phyloP scores from a whole-genome alignment of 257 asterid species.

The Nemophila menziesii region DNA sequence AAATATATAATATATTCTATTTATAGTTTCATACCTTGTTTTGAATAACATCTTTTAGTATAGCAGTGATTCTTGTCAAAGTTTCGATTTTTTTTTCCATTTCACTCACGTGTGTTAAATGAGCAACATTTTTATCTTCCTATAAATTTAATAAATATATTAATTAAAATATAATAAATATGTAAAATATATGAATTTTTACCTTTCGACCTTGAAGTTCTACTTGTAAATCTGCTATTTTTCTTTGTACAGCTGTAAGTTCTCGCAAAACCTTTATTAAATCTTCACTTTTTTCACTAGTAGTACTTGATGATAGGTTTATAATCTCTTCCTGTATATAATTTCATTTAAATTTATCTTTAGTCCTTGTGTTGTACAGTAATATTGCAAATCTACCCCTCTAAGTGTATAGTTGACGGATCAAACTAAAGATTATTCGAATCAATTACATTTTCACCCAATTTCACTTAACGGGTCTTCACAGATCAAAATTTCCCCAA shows the following conservation, averaged over 20 bases:
- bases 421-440: no score
- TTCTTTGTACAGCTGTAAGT: slow-evolving; percentile 78
- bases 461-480: no score
- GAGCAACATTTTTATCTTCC: slow-evolving; percentile 97
- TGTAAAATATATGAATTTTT: neutral
- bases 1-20: no score
- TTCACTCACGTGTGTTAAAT: slow-evolving; percentile 85
- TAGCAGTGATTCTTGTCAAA: slow-evolving; percentile 72
- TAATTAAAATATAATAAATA: neutral
- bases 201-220: slow-evolving; percentile 99
- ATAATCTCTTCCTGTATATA: slow-evolving; percentile 70
- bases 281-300: slow-evolving; percentile 72
- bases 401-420: no score
- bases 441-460: no score
- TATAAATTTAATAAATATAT: slow-evolving; percentile 17
- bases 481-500: no score
- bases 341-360: no score
- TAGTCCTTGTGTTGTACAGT: no score
- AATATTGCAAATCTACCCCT: no score
- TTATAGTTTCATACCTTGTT: no score
- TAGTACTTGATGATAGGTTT: slow-evolving; percentile 32
- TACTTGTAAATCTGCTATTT: slow-evolving; percentile 92
- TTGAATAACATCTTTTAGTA: slow-evolving; percentile 86
- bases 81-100: slow-evolving; percentile 94
- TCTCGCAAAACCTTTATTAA: slow-evolving; percentile 84